A percentile compares a stretch with the other conserved stretches of the same genome.
Evolutionary conservation across 805 yeast genomes (phyloP).

Genomic region (Lachancea sp.): DNA sequence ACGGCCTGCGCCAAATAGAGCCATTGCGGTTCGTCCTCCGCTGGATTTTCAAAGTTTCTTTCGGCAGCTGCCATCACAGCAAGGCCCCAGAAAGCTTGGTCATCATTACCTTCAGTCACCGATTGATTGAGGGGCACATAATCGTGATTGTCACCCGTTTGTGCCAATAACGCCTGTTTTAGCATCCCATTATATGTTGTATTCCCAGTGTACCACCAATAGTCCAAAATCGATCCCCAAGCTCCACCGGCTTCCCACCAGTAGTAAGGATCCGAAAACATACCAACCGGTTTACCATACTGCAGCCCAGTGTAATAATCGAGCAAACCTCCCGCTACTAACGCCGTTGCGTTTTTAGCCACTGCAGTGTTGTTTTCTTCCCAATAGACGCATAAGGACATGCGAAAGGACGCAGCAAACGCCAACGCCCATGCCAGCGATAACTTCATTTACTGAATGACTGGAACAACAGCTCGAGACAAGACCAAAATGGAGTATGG

Average conservation of each 20-base stretch:
- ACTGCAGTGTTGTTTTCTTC: slow-evolving; percentile 29
- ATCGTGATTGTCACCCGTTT: slow-evolving; percentile 41
- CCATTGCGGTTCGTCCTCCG: slow-evolving; percentile 44
- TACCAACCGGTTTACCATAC: slow-evolving; percentile 75
- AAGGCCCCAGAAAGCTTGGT: slow-evolving; percentile 65
- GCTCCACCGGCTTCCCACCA: slow-evolving; percentile 97
- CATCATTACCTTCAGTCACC: slow-evolving; percentile 67
- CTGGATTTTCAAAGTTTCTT: slow-evolving; percentile 46
- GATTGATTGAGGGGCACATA: slow-evolving; percentile 59
- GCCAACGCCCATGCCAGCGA: slow-evolving; percentile 1
- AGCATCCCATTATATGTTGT: slow-evolving; percentile 52
- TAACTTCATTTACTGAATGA: background rate
- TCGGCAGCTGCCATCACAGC: slow-evolving; percentile 59
- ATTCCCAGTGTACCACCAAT: slow-evolving; percentile 63
- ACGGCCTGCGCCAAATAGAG: slow-evolving; percentile 50
- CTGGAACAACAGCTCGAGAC: too few species aligned
- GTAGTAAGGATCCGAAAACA: slow-evolving; percentile 85
- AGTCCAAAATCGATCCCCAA: slow-evolving; percentile 60
- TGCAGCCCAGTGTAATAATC: slow-evolving; percentile 71
- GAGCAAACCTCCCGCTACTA: slow-evolving; percentile 64
- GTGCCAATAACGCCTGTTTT: slow-evolving; percentile 44
- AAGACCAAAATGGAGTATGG: too few species aligned
- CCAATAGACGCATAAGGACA: slow-evolving; percentile 17
- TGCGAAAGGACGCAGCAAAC: background rate
- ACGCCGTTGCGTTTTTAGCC: slow-evolving; percentile 45